Evolutionary conservation across 345 rosid species (phyloP).

Genomic region (Eucalyptus tenuipes): DNA sequence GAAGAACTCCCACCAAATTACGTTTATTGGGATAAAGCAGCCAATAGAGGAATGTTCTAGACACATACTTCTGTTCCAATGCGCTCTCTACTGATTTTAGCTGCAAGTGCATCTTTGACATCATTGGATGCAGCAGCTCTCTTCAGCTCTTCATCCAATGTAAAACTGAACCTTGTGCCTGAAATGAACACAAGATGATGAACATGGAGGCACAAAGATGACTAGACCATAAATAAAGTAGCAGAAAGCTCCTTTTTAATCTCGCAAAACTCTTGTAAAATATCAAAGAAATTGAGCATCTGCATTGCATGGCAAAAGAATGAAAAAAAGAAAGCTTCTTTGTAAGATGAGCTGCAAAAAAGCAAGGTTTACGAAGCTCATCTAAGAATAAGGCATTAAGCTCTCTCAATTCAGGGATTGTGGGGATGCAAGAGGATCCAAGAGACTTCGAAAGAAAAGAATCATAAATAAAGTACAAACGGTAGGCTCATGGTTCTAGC

Average conservation of each 20-base stretch:
- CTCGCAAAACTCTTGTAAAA: background rate
- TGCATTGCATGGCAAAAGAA: background rate
- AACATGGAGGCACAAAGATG: background rate
- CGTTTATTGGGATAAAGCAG: background rate
- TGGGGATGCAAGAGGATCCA: background rate
- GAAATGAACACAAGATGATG: conserved; percentile 2
- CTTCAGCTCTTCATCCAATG: conserved; percentile 63
- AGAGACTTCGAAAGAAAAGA: background rate
- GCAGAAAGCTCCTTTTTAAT: background rate
- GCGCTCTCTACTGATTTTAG: conserved; percentile 89
- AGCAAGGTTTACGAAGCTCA: background rate
- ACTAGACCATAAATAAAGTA: background rate
- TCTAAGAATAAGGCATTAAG: background rate
- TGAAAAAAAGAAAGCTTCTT: background rate
- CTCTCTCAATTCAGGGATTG: background rate
- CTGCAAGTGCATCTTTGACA: conserved; percentile 72
- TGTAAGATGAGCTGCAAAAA: background rate
- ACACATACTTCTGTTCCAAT: conserved; percentile 74
- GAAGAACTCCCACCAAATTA: background rate
- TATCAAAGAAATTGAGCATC: background rate
- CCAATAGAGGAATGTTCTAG: background rate
- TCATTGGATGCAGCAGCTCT: conserved; percentile 65
- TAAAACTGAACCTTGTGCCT: conserved; percentile 85
- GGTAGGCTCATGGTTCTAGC: background rate
- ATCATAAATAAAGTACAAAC: background rate